A percentile compares a stretch with the other conserved stretches of the same genome.
phyloP scores from a whole-genome alignment of 1,139 yeast genomes.

The Candida buenavistaensis region DNA sequence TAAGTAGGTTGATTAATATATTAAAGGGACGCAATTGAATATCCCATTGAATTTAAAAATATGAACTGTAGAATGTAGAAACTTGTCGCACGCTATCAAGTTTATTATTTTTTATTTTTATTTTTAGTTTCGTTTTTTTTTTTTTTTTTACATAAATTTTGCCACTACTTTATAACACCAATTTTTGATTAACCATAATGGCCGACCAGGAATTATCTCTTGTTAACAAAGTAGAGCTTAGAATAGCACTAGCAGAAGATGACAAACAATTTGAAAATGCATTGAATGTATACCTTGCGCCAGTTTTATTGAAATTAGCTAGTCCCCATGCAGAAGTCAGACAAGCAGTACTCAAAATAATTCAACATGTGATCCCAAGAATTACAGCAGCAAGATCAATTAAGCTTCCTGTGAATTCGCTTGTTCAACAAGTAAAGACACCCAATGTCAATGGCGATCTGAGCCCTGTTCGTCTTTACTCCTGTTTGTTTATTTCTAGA shows the following conservation, averaged over 20 bases:
- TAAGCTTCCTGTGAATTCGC: constrained; percentile 59
- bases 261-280: constrained; percentile 64
- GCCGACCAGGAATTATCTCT: constrained; percentile 56
- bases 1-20: too few species aligned
- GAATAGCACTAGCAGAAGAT: constrained; percentile 74
- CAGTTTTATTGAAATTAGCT: constrained; percentile 73
- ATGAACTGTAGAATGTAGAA: too few species aligned
- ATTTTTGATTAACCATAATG: constrained; percentile 20
- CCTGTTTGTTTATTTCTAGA: constrained; percentile 63
- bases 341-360: constrained; percentile 62
- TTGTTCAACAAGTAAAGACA: constrained; percentile 60
- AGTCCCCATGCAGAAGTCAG: constrained; percentile 73
- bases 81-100: too few species aligned
- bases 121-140: too few species aligned
- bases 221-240: constrained; percentile 76
- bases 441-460: constrained; percentile 52
- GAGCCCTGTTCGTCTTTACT: constrained; percentile 60
- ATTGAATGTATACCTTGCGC: constrained; percentile 66
- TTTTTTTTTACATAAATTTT: constrained; percentile 4
- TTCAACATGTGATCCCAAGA: constrained; percentile 69
- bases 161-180: constrained; percentile 8
- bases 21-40: background rate
- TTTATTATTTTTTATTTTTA: too few species aligned
- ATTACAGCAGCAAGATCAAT: constrained; percentile 56
- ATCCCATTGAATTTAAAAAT: too few species aligned